These are phyloP conservation scores for Aspergillus pseudoviridinutans DNA, from an alignment of 2,329 filamentous ascomycete species.

Conservation along the genomic window DNA sequence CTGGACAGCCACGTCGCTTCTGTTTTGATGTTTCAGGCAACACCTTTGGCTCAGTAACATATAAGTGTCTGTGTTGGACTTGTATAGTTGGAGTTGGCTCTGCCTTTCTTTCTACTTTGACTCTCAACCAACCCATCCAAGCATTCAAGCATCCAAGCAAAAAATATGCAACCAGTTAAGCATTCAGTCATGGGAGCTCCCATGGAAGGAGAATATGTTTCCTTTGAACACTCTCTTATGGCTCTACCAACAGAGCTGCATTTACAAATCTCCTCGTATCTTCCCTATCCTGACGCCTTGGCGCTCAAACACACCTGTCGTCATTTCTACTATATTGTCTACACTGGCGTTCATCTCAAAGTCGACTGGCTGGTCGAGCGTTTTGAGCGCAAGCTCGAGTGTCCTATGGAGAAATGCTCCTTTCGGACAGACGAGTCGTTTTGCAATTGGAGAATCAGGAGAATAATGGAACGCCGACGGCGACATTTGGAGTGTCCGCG, in stretches of 20 bases:
- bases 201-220: background rate
- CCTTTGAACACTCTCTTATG: conserved; percentile 35
- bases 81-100: background rate
- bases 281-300: conserved; percentile 67
- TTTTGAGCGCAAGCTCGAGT: conserved; percentile 60
- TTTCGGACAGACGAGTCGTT: conserved; percentile 42
- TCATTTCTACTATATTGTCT: conserved; percentile 61
- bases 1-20: background rate
- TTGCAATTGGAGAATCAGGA: conserved; percentile 37
- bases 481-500: conserved; percentile 38
- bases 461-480: conserved; percentile 41
- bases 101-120: background rate
- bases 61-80: background rate
- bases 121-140: background rate
- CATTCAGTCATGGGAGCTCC: background rate
- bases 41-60: background rate
- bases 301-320: conserved; percentile 64
- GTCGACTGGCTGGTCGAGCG: conserved; percentile 66
- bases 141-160: too few species aligned
- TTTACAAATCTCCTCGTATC: conserved; percentile 55
- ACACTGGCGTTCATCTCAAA: conserved; percentile 63
- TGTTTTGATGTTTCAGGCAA: background rate
- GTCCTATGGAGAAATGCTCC: conserved; percentile 52
- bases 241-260: conserved; percentile 65
- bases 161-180: background rate